These are phyloP conservation scores for Sungouiella blattae DNA, from an alignment of 805 yeast species.

Conservation along the genomic window DNA sequence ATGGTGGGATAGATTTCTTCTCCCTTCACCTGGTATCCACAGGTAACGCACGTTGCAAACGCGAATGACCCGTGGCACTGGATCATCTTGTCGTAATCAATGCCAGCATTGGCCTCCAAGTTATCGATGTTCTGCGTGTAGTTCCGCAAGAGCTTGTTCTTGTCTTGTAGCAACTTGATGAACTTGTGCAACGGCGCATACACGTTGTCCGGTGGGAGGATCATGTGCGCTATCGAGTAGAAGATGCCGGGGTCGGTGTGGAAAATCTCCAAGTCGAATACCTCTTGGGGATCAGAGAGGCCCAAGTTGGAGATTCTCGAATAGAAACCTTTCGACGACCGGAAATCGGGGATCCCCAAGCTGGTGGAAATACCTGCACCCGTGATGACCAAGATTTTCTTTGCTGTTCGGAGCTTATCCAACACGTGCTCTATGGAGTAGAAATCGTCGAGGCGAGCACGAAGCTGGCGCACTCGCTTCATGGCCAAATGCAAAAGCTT, in stretches of 20 bases:
- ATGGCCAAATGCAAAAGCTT: conserved; percentile 60
- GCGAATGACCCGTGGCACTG: conserved; percentile 96
- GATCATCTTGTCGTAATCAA: conserved; percentile 59
- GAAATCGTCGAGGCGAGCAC: conserved; percentile 54
- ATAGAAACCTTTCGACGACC: conserved; percentile 86
- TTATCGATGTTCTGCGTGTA: conserved; percentile 92
- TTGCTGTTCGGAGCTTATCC: conserved; percentile 20
- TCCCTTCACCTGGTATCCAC: conserved; percentile 66
- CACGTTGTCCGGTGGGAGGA: conserved; percentile 66
- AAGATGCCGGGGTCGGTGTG: conserved; percentile 73
- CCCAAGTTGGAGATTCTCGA: conserved; percentile 65
- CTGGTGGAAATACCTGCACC: conserved; percentile 95
- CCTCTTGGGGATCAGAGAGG: conserved; percentile 84
- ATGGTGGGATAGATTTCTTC: conserved; percentile 59
- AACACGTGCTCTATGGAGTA: conserved; percentile 58
- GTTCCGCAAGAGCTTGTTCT: conserved; percentile 73
- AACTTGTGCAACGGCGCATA: conserved; percentile 82
- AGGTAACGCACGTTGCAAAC: conserved; percentile 77
- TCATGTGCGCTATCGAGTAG: conserved; percentile 81
- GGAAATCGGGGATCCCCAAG: conserved; percentile 87
- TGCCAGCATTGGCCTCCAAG: conserved; percentile 77
- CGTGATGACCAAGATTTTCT: conserved; percentile 67
- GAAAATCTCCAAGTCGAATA: conserved; percentile 72
- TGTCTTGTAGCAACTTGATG: conserved; percentile 67
- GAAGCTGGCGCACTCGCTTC: conserved; percentile 53